These are phyloP conservation scores for Stephanodiscus triporus DNA, from an alignment of 108 stramenopile genomes.

Conservation along the genomic window DNA sequence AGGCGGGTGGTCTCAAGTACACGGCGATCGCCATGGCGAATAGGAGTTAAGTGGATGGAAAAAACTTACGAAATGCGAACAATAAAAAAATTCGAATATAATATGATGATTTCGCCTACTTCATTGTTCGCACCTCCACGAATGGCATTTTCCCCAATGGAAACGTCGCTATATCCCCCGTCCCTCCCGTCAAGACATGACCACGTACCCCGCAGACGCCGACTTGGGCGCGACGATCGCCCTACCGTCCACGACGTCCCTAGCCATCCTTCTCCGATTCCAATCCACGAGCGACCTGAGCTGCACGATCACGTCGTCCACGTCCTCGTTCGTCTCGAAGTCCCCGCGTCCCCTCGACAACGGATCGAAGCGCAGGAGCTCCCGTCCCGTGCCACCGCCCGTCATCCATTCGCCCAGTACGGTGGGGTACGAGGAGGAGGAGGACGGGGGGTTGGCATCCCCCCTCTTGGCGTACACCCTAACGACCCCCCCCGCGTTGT, in stretches of 20 bases:
- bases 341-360: slow-evolving; percentile 18
- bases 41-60: neutral
- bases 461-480: too few relatives aligned
- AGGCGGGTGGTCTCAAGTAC: slow-evolving; percentile 60
- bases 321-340: slow-evolving; percentile 20
- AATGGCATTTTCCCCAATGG: too few relatives aligned
- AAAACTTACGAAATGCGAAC: too few relatives aligned
- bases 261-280: slow-evolving; percentile 21
- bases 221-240: neutral
- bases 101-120: neutral
- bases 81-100: too few relatives aligned
- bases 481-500: too few relatives aligned
- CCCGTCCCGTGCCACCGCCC: slow-evolving; percentile 5
- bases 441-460: too few relatives aligned
- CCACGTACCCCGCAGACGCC: neutral
- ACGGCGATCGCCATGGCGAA: slow-evolving; percentile 82
- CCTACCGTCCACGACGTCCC: slow-evolving; percentile 7
- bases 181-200: neutral
- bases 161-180: neutral
- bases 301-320: slow-evolving; percentile 13
- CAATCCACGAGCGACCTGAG: slow-evolving; percentile 23
- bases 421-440: too few relatives aligned
- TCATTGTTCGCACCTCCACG: neutral
- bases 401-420: too few relatives aligned
- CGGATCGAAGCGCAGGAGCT: slow-evolving; percentile 35